A percentile compares a stretch with the other conserved stretches of the same genome.
Evolutionary conservation across 108 stramenopile species (phyloP).

Genomic region (Cylindrotheca closterium): DNA sequence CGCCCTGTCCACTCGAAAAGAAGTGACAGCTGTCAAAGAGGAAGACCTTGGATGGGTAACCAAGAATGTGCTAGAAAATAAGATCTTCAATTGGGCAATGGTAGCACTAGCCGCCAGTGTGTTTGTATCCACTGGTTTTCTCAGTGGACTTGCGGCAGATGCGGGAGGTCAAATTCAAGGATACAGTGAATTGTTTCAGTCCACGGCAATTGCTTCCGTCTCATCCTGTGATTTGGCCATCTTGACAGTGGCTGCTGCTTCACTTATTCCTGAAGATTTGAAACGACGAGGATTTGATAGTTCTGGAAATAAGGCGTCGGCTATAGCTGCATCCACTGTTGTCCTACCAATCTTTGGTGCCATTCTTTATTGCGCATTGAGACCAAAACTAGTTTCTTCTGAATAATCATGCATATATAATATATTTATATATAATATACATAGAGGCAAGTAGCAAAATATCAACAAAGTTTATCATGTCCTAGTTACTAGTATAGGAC

Average conservation of each 20-base stretch:
- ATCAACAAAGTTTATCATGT: too few relatives aligned
- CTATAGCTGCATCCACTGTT: slow-evolving; percentile 41
- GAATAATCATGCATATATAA: not conserved
- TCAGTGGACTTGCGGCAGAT: slow-evolving; percentile 17
- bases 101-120: slow-evolving; percentile 22
- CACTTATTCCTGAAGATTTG: slow-evolving; percentile 50
- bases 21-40: slow-evolving; percentile 7
- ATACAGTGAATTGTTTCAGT: slow-evolving; percentile 26
- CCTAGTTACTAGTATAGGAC: too few relatives aligned
- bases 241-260: slow-evolving; percentile 37
- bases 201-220: slow-evolving; percentile 43
- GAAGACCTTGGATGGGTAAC: slow-evolving; percentile 53
- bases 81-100: slow-evolving; percentile 42
- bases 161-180: slow-evolving; percentile 16
- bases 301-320: slow-evolving; percentile 9
- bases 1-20: slow-evolving; percentile 7
- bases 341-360: slow-evolving; percentile 48
- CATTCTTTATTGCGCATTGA: slow-evolving; percentile 45
- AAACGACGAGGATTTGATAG: slow-evolving; percentile 27
- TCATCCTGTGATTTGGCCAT: slow-evolving; percentile 51
- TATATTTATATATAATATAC: too few relatives aligned
- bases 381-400: slow-evolving; percentile 15
- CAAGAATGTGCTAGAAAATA: slow-evolving; percentile 53
- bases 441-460: too few relatives aligned
- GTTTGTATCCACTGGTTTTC: not conserved